Evolutionary conservation across 2,329 filamentous ascomycete genomes (phyloP).

Genomic region (Achaetomium macrosporum): DNA sequence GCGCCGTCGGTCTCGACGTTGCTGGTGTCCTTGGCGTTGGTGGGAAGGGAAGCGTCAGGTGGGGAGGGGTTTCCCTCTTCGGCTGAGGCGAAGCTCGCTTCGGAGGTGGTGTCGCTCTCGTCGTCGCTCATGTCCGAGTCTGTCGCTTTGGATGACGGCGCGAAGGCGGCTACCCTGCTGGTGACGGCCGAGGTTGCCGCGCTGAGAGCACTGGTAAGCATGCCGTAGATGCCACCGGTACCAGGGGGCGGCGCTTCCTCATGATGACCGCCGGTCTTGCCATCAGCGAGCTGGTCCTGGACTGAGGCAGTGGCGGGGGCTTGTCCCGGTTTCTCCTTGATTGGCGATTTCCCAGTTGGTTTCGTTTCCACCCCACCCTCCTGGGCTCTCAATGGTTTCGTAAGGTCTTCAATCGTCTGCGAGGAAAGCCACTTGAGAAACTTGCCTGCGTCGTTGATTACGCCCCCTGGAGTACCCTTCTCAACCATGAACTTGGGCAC

Average conservation of each 20-base stretch:
- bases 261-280: conserved; percentile 9
- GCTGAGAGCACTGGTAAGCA: conserved; percentile 48
- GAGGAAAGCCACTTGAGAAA: conserved; percentile 68
- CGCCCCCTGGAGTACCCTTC: conserved; percentile 74
- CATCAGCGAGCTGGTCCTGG: conserved; percentile 14
- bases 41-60: background rate
- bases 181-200: conserved; percentile 44
- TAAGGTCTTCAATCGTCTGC: conserved; percentile 34
- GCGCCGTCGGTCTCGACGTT: conserved; percentile 16
- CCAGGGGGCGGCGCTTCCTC: conserved; percentile 24
- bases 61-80: conserved; percentile 31
- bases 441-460: conserved; percentile 71
- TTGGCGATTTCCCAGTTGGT: conserved; percentile 24
- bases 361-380: conserved; percentile 26
- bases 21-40: background rate
- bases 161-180: conserved; percentile 32
- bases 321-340: conserved; percentile 15
- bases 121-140: conserved; percentile 27
- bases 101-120: conserved; percentile 40
- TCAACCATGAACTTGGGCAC: conserved; percentile 91
- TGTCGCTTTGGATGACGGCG: conserved; percentile 27
- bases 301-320: background rate
- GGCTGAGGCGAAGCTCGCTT: conserved; percentile 46
- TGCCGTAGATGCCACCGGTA: conserved; percentile 45
- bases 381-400: conserved; percentile 4